phyloP scores from a whole-genome alignment of 139 green algal genomes.

The Tetraselmis chui region DNA sequence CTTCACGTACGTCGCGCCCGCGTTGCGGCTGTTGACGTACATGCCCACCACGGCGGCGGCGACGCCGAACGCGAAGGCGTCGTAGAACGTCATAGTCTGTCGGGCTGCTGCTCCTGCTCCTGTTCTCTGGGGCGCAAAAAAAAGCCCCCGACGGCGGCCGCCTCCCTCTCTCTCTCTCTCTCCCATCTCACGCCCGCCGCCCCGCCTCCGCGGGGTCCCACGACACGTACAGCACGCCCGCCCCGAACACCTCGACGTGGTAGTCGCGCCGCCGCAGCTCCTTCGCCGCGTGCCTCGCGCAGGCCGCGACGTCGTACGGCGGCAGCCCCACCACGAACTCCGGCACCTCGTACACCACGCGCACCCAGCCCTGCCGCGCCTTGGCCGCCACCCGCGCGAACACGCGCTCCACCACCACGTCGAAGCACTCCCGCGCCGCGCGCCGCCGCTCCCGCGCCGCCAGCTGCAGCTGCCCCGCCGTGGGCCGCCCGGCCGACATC shows the following conservation, averaged over 20 bases:
- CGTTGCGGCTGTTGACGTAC: constrained; percentile 7
- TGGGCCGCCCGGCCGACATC: background rate
- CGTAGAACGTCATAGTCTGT: constrained; percentile 8
- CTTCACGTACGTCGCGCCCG: constrained; percentile 7
- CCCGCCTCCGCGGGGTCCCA: background rate
- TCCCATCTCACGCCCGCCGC: too few species aligned
- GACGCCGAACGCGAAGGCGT: constrained; percentile 12
- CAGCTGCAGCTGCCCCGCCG: background rate
- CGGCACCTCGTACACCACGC: background rate
- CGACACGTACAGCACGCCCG: background rate
- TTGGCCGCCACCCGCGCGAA: background rate
- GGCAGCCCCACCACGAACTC: background rate
- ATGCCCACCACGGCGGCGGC: constrained; percentile 12
- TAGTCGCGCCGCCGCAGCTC: background rate
- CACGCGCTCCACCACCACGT: background rate
- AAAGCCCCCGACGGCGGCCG: too few species aligned
- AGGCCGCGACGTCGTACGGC: background rate
- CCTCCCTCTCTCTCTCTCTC: too few species aligned
- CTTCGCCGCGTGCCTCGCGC: background rate
- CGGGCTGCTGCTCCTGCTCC: too few species aligned
- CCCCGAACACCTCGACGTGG: background rate
- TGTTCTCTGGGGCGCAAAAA: too few species aligned
- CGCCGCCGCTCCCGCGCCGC: background rate
- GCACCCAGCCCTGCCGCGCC: background rate
- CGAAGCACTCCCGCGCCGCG: background rate